These are phyloP conservation scores for Scortechinia acanthostroma DNA, from an alignment of 2,329 filamentous ascomycete species.

Conservation along the genomic window DNA sequence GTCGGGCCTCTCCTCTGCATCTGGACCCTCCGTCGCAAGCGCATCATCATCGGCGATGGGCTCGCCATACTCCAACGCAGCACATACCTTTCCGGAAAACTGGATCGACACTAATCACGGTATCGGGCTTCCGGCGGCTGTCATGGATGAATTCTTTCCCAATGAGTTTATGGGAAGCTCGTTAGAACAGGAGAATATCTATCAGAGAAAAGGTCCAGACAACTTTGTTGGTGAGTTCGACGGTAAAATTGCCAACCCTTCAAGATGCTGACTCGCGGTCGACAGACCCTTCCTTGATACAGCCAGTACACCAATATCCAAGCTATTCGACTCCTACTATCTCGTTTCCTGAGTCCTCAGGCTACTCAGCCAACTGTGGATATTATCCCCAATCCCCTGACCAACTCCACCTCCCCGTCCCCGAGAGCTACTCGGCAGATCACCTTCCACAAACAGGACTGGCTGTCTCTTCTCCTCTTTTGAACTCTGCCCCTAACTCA, in stretches of 20 bases:
- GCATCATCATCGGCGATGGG: not conserved
- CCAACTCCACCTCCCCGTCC: not conserved
- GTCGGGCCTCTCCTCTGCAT: not conserved
- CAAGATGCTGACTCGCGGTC: not conserved
- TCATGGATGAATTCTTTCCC: not conserved
- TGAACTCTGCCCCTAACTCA: not conserved
- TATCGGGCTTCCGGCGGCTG: not conserved
- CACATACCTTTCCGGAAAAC: not conserved
- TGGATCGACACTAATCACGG: conserved; percentile 1
- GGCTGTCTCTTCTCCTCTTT: not conserved
- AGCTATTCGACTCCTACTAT: not conserved
- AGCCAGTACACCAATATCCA: not conserved
- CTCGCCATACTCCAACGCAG: not conserved
- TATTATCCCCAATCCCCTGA: not conserved
- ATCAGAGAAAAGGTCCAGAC: not conserved
- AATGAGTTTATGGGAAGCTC: not conserved
- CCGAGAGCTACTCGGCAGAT: not conserved
- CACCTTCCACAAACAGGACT: not conserved
- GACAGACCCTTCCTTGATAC: not conserved
- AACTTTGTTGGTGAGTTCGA: not conserved
- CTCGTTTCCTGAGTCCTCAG: not conserved
- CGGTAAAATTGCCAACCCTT: not conserved
- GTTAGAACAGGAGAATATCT: not conserved
- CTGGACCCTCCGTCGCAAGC: not conserved
- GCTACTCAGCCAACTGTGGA: not conserved